Evolutionary conservation across 2,329 filamentous ascomycete species (phyloP), one percentile per base, ranked within the genome.

Genomic region (Onygena corvina): DNA sequence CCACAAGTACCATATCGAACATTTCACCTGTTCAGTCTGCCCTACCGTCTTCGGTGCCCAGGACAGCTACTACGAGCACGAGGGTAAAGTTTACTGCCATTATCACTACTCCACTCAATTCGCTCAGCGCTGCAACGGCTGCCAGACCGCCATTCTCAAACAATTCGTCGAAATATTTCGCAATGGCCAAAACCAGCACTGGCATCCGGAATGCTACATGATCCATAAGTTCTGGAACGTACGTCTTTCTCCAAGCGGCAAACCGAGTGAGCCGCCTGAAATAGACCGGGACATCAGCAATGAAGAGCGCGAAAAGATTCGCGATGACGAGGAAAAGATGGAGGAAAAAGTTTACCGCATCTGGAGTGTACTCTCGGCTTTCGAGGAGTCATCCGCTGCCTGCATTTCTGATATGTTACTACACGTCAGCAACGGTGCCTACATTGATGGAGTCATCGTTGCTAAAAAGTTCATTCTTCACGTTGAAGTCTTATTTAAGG

Each of bases 151-250:
- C 47, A 98, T 98, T 55, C 74, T 98, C 36, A 98, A 98, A 71
- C 92, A 98, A 65, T 98, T 98, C 65, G 92, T 98, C 53, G 92
- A 98, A 67, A 96, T 98, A 53, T 98, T 89, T 68, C 83, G 92
- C 58, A 96, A 96, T 66, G 90, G 90, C 1, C 86, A 94, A 64
- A 95, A 96, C 63, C 92, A 98, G 62, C 92, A 98, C 65, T 98
- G 92, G 92, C 92, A 98, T 64, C 92, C 92, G 1, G 92, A 98
- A 68, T 98, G 92, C 67, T 98, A 98, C 68, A 98, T 98, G 92
- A 98, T 98, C 54, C 92, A 98, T 71, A 98, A 98, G 62, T 98
- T 96, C 68, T 98, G 92, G 92, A 98, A 96, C 63, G 92, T 98
- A 52, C 82, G 92, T 47, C 73, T 98, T 31, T 80, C 81, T 8